A percentile compares a stretch with the other conserved stretches of the same genome.
phyloP scores from a whole-genome alignment of 2,329 filamentous ascomycete genomes.

The Rhynchosporium agropyri region DNA sequence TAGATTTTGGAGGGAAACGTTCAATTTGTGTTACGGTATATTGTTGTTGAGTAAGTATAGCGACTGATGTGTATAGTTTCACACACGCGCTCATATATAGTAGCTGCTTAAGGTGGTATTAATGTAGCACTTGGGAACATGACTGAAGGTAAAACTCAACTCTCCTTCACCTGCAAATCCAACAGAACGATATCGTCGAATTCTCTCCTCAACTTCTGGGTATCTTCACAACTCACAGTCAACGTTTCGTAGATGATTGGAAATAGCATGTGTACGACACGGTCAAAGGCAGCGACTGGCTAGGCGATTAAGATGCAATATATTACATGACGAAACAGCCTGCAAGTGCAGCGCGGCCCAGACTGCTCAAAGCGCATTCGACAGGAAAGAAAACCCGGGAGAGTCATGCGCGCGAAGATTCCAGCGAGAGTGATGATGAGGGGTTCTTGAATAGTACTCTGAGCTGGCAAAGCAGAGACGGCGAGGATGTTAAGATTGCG shows the following conservation, averaged over 20 bases:
- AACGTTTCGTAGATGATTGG: conserved; percentile 51
- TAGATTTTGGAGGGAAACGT: neutral
- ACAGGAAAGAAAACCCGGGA: conserved; percentile 50
- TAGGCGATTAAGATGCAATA: conserved; percentile 61
- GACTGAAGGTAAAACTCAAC: conserved; percentile 44
- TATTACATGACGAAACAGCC: conserved; percentile 62
- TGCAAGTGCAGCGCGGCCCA: conserved; percentile 51
- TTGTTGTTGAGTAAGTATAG: no score
- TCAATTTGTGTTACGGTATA: neutral
- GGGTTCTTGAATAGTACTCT: conserved; percentile 52
- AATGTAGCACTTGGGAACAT: conserved; percentile 55
- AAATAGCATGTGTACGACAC: conserved; percentile 64
- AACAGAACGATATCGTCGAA: neutral
- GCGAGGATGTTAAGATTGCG: conserved; percentile 46
- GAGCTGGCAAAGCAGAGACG: conserved; percentile 48
- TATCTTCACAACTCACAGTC: neutral
- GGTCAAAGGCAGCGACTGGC: conserved; percentile 60
- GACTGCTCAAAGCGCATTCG: conserved; percentile 48
- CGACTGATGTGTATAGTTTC: conserved; percentile 46
- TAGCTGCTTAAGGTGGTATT: conserved; percentile 68
- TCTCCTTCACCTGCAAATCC: neutral
- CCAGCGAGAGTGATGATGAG: conserved; percentile 47
- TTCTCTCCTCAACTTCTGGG: neutral
- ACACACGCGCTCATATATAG: conserved; percentile 65
- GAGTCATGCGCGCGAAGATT: conserved; percentile 52